Evolutionary conservation across 208 protist genomes (phyloP), one percentile per base, ranked within the genome.

Genomic region (Acanthamoeba rhysodes): DNA sequence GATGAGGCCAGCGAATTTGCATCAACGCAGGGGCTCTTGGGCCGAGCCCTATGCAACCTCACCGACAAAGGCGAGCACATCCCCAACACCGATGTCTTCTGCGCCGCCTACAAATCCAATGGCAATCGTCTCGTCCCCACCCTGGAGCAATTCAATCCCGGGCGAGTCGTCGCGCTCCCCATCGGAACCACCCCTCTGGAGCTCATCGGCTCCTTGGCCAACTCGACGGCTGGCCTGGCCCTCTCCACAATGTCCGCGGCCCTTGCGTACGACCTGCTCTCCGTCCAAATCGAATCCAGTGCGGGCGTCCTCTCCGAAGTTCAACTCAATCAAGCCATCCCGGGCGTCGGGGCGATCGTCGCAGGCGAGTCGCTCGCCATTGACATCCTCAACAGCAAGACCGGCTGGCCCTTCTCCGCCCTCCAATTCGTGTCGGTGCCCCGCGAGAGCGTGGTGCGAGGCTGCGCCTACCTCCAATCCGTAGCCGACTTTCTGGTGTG

Each of bases 401-500:
- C 10, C 55, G 55, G 29, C 72, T 80, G 37, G 34, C 72, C 72
- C 29, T 29, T 80, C 32, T 24, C 20, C 32, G 37, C 32, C 34
- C 20, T 48, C 32, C 24, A 50, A 9, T 80, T 80, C 72, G 72
- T 48, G 24, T 50, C 72, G 32, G 72, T 80, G 72, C 72, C 72
- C 16, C 72, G 72, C 29, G 37, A 22, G 24, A 37, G 16, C 34
- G 20, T 27, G 32, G 16, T 27, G 72, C 72, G 72, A 22, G 32
- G 72, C 22, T 80, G 72, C 37, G 18, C 72, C 72, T 80, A 37
- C 72, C 29, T 80, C 29, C 27, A 80, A 48, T 14, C 72, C 18
- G 72, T 80, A 12, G 32, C 72, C 37, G 72, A 80, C 34, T 80
- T 80, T 34, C 72, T 80, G 72, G 29, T 48, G 29, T 80, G 72